Evolutionary conservation across 345 rosid species (phyloP).

Genomic region (Isatis tinctoria): DNA sequence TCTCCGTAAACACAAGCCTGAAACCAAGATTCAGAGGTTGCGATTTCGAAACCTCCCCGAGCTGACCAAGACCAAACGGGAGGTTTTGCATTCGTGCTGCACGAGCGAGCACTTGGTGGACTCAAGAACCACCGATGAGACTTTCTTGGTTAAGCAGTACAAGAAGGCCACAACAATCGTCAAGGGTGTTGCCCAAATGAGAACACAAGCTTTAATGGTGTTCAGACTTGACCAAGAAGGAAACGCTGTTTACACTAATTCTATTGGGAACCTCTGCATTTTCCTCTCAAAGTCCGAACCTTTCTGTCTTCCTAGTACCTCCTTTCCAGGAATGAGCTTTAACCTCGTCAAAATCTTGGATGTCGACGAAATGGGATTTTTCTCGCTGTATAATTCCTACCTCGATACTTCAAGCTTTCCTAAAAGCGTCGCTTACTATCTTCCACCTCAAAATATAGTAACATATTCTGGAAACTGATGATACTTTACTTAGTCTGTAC

Average conservation of each 20-base stretch:
- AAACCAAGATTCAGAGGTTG: not conserved
- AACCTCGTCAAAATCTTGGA: not conserved
- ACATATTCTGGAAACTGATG: too few species aligned
- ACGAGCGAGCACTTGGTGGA: not conserved
- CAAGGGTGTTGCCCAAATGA: not conserved
- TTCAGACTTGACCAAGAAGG: constrained; percentile 47
- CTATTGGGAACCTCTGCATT: not conserved
- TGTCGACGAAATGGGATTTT: not conserved
- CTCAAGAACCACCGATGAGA: not conserved
- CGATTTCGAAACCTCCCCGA: not conserved
- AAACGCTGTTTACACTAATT: constrained; percentile 8
- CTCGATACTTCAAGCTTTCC: too few species aligned
- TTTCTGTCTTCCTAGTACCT: not conserved
- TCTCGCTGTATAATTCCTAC: too few species aligned
- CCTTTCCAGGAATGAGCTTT: not conserved
- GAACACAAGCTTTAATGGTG: constrained; percentile 19
- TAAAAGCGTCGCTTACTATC: too few species aligned
- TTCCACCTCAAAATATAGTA: too few species aligned
- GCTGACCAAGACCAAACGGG: not conserved
- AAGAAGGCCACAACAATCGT: not conserved
- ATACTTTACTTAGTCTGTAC: too few species aligned
- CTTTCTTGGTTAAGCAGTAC: not conserved
- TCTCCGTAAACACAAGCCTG: not conserved
- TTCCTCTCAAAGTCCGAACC: not conserved
- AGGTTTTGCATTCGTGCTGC: not conserved